phyloP scores from a whole-genome alignment of 1,139 yeast genomes.

The Yamadazyma oceani region DNA sequence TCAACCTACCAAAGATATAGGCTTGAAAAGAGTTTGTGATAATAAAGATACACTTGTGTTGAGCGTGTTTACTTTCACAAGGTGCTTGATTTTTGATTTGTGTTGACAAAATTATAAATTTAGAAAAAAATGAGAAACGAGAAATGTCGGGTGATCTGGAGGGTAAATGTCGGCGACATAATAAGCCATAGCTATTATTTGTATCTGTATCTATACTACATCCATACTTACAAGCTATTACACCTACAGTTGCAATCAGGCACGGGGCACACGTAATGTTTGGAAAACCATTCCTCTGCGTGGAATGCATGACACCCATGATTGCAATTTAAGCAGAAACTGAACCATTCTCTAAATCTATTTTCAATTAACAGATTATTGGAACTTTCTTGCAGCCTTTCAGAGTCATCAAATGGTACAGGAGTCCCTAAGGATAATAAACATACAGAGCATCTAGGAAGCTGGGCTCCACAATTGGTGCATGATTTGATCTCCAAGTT shows the following conservation, averaged over 20 bases:
- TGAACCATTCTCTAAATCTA: constrained; percentile 71
- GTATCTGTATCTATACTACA: background rate
- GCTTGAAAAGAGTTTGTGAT: too few relatives aligned
- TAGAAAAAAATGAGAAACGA: too few relatives aligned
- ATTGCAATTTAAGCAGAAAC: constrained; percentile 85
- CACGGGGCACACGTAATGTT: constrained; percentile 87
- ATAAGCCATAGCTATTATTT: background rate
- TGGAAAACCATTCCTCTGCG: constrained; percentile 93
- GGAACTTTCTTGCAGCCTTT: constrained; percentile 16
- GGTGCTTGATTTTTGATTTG: too few relatives aligned
- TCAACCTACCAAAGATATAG: too few relatives aligned
- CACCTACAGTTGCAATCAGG: constrained; percentile 90
- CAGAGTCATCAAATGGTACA: constrained; percentile 40
- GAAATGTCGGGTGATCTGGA: too few relatives aligned
- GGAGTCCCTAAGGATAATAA: constrained; percentile 78
- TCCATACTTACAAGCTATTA: constrained; percentile 45
- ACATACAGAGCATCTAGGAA: constrained; percentile 91
- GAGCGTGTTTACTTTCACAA: too few relatives aligned
- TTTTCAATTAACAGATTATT: constrained; percentile 27
- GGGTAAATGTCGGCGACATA: too few relatives aligned
- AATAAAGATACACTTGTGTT: too few relatives aligned
- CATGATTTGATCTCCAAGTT: constrained; percentile 46
- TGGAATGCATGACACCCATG: constrained; percentile 96
- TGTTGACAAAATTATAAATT: too few relatives aligned
- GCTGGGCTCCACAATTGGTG: constrained; percentile 85